Base-by-base conservation (phyloP, 2,329 filamentous ascomycete species). In the Talaromyces sp. region DNA sequence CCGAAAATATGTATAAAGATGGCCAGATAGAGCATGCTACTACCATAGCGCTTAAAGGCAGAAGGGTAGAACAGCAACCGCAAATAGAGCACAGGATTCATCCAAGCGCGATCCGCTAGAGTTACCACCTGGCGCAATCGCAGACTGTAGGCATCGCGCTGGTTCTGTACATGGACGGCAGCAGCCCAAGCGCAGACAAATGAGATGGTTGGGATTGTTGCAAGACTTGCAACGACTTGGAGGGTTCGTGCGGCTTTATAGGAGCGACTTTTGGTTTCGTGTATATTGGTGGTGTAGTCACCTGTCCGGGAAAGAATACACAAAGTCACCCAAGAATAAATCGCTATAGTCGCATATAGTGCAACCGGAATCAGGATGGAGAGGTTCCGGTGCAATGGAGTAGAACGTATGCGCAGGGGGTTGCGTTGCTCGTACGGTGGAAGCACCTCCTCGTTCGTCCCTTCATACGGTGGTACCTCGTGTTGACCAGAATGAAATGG, bases 51-150 rank as follows among this genome's bases (percentile, higher is more conserved):
- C 17, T 63, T 64, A 48, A 61, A 65, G 15, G 56, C 53, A 7
- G 60, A 58, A 7, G 31, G 28, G 19, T 37, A 35, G 22, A 52
- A 8, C 2, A 65, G 35, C 13, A 50, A 8, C 2, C 43, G 33
- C 15, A 45, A 56, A 21, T 43, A 60, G 11, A 48, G 19, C n/a
- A 58, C 31, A 31, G 56, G 56, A 53, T 66, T 61, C 31, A 57
- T 52, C 66, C 66, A 68, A 5, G 58, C 33, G 17, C 60, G 60
- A 60, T 68, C 66, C 10, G 66, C 64, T 9, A 68, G 60, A 2
- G 58, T 55, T 36, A 64, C 62, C 5, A 66, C 36, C 53, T 67
- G 65, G 22, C 63, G 62, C 28, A 67, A 50, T 15, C 43, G 63
- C 25, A 66, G 58, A 45, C 53, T 39, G 19, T 58, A 37, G n/a